These are phyloP conservation scores for Syncephalastrum sp. DNA, from an alignment of 371 early-diverging fungal species.

Conservation along the genomic window DNA sequence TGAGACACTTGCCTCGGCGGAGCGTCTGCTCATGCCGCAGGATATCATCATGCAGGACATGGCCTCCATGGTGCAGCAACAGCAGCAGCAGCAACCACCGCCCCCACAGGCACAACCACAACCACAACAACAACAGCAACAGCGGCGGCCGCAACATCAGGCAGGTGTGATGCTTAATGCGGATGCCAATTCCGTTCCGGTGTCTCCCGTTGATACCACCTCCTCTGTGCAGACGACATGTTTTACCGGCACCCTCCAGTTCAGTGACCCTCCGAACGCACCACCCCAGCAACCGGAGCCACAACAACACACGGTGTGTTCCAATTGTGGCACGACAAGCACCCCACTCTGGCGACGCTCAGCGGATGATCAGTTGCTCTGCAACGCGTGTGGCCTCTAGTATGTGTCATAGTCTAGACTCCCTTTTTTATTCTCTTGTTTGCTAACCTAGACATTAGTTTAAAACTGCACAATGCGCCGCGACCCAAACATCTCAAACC, in stretches of 20 bases:
- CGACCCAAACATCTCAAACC: constrained; percentile 49
- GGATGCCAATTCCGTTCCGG: not conserved
- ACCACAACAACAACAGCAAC: no score
- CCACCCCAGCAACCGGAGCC: constrained; percentile 2
- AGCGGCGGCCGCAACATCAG: no score
- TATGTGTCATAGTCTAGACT: constrained; percentile 8
- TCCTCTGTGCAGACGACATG: no score
- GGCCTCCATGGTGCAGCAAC: no score
- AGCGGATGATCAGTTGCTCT: constrained; percentile 72
- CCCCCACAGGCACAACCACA: no score
- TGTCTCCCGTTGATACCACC: no score
- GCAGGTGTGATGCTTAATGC: not conserved
- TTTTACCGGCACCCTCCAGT: no score
- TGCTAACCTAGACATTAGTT: constrained; percentile 7
- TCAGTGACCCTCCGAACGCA: not conserved
- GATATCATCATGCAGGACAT: no score
- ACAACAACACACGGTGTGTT: constrained; percentile 44
- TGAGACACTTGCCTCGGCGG: constrained; percentile 35
- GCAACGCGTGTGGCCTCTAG: constrained; percentile 87
- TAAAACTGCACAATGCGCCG: constrained; percentile 70
- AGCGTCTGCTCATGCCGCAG: constrained; percentile 25
- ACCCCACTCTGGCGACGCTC: constrained; percentile 96
- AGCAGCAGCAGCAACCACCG: not conserved
- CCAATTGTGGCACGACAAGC: constrained; percentile 80
- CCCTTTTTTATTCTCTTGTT: not conserved